phyloP scores from a whole-genome alignment of 306 rosid species.

The Prinsepia uniflora region DNA sequence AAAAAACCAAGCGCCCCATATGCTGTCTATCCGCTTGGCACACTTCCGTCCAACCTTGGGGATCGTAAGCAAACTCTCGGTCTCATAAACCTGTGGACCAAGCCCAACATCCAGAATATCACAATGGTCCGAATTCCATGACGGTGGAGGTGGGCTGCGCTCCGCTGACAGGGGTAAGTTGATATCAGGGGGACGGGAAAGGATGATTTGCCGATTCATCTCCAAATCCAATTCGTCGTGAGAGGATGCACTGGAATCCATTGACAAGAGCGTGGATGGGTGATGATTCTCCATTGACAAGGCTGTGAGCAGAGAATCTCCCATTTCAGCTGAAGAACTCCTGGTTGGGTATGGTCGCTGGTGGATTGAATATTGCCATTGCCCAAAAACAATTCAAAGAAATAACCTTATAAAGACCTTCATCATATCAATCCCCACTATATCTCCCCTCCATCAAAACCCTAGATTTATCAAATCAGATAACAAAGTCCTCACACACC shows the following conservation, averaged over 20 bases:
- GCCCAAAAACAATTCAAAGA: conserved; percentile 50
- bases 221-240: conserved; percentile 89
- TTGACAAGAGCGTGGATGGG: conserved; percentile 77
- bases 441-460: conserved; percentile 99
- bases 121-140: conserved; percentile 67
- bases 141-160: conserved; percentile 70
- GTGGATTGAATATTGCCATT: conserved; percentile 48
- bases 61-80: conserved; percentile 56
- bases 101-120: conserved; percentile 80
- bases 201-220: conserved; percentile 71
- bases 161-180: conserved; percentile 79
- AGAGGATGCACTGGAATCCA: conserved; percentile 93
- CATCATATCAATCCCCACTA: conserved; percentile 82
- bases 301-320: conserved; percentile 59
- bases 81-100: conserved; percentile 70
- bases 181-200: conserved; percentile 74
- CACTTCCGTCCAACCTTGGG: conserved; percentile 79
- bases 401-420: conserved; percentile 58
- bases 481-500: conserved; percentile 48
- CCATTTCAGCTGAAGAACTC: conserved; percentile 62
- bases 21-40: conserved; percentile 72
- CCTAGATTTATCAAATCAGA: conserved; percentile 71
- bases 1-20: conserved; percentile 99
- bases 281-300: conserved; percentile 89
- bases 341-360: conserved; percentile 48